These are phyloP conservation scores for Agaricus blazei DNA, from an alignment of 768 basidiomycete species.

Conservation along the genomic window DNA sequence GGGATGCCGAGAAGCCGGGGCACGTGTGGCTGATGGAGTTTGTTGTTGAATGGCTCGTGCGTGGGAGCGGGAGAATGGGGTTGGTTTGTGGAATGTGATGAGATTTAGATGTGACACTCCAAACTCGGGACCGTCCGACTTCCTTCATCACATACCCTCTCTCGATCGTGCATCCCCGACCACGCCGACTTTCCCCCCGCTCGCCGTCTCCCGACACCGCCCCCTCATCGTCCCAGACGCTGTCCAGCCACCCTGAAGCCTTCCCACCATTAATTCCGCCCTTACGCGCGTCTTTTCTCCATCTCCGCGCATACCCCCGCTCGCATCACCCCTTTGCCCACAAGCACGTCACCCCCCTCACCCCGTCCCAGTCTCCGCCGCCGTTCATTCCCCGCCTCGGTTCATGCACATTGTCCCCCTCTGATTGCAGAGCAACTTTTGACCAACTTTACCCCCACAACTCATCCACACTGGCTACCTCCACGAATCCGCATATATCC, in stretches of 20 bases:
- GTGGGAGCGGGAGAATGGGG: constrained; percentile 28
- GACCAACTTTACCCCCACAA: constrained; percentile 12
- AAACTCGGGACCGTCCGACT: constrained; percentile 42
- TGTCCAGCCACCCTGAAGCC: constrained; percentile 13
- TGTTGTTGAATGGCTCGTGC: constrained; percentile 43
- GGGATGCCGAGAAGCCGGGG: constrained; percentile 15
- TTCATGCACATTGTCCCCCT: constrained; percentile 27
- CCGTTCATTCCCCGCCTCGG: constrained; percentile 16
- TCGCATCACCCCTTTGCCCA: constrained; percentile 10
- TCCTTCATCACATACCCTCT: constrained; percentile 45
- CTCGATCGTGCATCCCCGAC: constrained; percentile 38
- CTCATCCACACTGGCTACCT: constrained; percentile 50
- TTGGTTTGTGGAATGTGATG: constrained; percentile 32
- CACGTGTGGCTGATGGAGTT: constrained; percentile 35
- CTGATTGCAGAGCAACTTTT: constrained; percentile 13
- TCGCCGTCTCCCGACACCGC: constrained; percentile 26
- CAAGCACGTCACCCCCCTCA: neutral
- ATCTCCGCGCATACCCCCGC: constrained; percentile 15
- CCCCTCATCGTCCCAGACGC: constrained; percentile 19
- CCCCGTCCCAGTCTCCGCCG: constrained; percentile 5
- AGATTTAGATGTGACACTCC: constrained; percentile 41
- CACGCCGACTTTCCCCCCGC: constrained; percentile 17
- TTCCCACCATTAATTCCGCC: constrained; percentile 9
- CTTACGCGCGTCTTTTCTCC: constrained; percentile 13
- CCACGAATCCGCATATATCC: constrained; percentile 30